Conservation (phyloP, 768 basidiomycete species). For the Candolleomyces efflorescens region DNA sequence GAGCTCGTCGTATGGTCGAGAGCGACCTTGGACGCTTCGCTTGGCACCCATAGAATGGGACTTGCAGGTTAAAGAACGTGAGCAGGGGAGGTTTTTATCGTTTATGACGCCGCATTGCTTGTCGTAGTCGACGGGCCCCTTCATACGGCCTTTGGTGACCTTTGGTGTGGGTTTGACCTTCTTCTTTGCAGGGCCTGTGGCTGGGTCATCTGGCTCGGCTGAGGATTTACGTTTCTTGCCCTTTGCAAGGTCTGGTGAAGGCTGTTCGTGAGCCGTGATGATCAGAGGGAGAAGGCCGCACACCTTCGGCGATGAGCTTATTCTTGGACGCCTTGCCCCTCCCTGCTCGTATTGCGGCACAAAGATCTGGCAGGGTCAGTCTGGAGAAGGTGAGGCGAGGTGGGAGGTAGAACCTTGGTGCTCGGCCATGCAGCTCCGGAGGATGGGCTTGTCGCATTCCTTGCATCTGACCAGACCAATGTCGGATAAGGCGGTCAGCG, state of each 20-base stretch:
- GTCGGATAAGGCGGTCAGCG: constrained; percentile 56
- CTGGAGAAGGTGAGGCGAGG: not conserved
- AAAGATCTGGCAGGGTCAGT: constrained; percentile 43
- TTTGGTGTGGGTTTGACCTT: constrained; percentile 67
- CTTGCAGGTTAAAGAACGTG: constrained; percentile 95
- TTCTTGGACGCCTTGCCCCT: constrained; percentile 53
- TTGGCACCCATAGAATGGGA: constrained; percentile 98
- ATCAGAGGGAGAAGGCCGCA: constrained; percentile 4
- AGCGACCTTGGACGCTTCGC: constrained; percentile 84
- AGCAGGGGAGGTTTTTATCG: constrained; percentile 89
- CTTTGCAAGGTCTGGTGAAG: constrained; percentile 24
- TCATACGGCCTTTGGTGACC: constrained; percentile 72
- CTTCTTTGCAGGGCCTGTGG: constrained; percentile 63
- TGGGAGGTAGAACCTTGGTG: constrained; percentile 54
- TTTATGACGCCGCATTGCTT: constrained; percentile 97
- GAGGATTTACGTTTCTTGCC: constrained; percentile 81
- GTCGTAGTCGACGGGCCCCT: constrained; percentile 87
- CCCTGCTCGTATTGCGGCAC: constrained; percentile 53
- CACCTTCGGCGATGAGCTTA: constrained; percentile 49
- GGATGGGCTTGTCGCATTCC: constrained; percentile 77
- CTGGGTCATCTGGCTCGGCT: constrained; percentile 60
- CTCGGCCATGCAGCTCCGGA: constrained; percentile 69
- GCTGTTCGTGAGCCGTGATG: not conserved
- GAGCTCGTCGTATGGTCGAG: constrained; percentile 78
- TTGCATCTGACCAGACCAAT: constrained; percentile 70